Base-by-base conservation (phyloP, 371 early-diverging fungal genomes). In the Saksenaea oblongispora region DNA sequence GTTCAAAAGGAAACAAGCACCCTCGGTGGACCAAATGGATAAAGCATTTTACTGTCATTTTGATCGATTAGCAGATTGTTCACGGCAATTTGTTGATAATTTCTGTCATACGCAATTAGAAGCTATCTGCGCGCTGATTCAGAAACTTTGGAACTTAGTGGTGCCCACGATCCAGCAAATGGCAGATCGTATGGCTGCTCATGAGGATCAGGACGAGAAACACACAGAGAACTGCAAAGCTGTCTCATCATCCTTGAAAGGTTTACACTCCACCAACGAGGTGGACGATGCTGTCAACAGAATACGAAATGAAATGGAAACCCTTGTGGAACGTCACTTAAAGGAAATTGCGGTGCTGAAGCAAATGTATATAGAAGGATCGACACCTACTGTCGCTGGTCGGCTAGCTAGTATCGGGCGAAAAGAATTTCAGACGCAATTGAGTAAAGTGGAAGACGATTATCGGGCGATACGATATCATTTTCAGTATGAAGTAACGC, bases 371-470 rank as follows among this genome's bases (percentile, higher is more conserved):
- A 70, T 74, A 27, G 83, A 83, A 58, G 69, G 75, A 5, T 70
- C 77, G 0, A 69, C 70, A 39, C 63, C 66, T 37, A 87, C 82
- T 2, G 74, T 84, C n/a, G 73, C 79, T 44, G 71, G 83, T 15
- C 74, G 89, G 55, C 70, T 87, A 11, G 91, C 88, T 18, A 85
- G 77, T 47, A 79, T 89, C 5, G 79, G 73, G 36, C 78, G 88
- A 61, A 91, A 89, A 69, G 91, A 91, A 24, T 84, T 89, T 61
- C 78, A 86, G 39, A 83, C 85, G 61, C 73, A 79, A 35, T 73
- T 88, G 42, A 87, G 83, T 58, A 84, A 84, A 47, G 74, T 91
- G 22, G 91, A 91, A 41, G 63, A 63, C 17, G 54, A 63, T 5
- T 71, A 73, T 42, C 64, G 66, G 17, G 42, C 63, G 0, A 51